Conservation (phyloP, 768 basidiomycete genomes). For the Pulveroboletus sp. region DNA sequence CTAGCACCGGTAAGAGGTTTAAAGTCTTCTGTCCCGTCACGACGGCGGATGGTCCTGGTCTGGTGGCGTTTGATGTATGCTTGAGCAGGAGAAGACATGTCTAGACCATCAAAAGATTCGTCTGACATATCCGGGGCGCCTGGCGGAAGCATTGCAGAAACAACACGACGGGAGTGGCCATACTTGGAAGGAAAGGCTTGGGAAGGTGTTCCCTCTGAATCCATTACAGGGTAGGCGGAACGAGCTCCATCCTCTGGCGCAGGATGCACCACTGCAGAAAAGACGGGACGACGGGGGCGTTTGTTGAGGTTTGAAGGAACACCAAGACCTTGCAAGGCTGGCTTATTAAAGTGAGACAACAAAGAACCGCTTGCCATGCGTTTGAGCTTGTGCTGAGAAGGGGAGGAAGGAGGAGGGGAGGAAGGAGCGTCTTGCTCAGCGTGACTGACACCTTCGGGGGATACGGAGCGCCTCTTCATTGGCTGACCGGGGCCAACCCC, state of each 20-base stretch:
- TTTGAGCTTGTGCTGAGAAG: slow-evolving; percentile 46
- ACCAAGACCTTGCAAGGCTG: slow-evolving; percentile 51
- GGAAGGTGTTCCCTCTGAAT: slow-evolving; percentile 26
- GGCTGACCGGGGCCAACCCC: slow-evolving; percentile 35
- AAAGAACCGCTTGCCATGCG: slow-evolving; percentile 35
- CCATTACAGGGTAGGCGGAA: slow-evolving; percentile 44
- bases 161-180: slow-evolving; percentile 64
- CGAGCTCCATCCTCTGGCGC: slow-evolving; percentile 36
- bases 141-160: slow-evolving; percentile 66
- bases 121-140: slow-evolving; percentile 46
- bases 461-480: slow-evolving; percentile 60
- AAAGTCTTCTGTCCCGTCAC: slow-evolving; percentile 82
- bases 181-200: slow-evolving; percentile 31
- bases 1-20: slow-evolving; percentile 69
- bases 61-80: slow-evolving; percentile 79
- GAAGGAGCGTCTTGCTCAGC: slow-evolving; percentile 42
- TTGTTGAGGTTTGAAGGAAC: slow-evolving; percentile 54
- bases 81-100: slow-evolving; percentile 79
- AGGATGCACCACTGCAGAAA: slow-evolving; percentile 61
- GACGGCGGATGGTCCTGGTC: slow-evolving; percentile 70
- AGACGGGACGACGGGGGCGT: slow-evolving; percentile 61
- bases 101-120: slow-evolving; percentile 50
- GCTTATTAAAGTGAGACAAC: slow-evolving; percentile 45
- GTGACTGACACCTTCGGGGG: slow-evolving; percentile 45
- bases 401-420: slow-evolving; percentile 51